phyloP scores from a whole-genome alignment of 2,329 filamentous ascomycete species.

The Fusarium annulatum region DNA sequence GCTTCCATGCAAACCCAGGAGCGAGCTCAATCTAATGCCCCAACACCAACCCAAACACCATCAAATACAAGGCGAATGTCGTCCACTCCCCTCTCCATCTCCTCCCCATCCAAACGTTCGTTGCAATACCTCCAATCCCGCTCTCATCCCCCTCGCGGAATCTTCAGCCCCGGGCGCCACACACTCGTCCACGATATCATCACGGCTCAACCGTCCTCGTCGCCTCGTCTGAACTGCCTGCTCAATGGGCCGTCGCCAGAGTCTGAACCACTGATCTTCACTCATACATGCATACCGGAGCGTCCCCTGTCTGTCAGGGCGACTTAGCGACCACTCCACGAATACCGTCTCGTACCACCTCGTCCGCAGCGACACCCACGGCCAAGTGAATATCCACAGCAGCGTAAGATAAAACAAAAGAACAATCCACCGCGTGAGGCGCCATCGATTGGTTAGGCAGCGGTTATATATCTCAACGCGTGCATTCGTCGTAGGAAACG shows the following conservation, averaged over 20 bases:
- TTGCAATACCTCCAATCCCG: constrained; percentile 63
- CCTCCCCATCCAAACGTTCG: constrained; percentile 65
- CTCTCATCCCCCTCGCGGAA: constrained; percentile 59
- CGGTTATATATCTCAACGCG: constrained; percentile 72
- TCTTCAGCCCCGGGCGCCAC: constrained; percentile 51
- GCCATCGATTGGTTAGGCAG: constrained; percentile 71
- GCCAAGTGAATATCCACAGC: constrained; percentile 77
- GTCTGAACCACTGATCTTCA: constrained; percentile 70
- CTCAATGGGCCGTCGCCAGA: constrained; percentile 70
- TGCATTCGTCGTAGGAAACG: constrained; percentile 68
- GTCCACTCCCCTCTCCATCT: constrained; percentile 13
- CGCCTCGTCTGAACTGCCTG: constrained; percentile 68
- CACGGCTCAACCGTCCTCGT: constrained; percentile 66
- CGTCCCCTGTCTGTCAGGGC: constrained; percentile 44
- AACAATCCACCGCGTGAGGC: constrained; percentile 70
- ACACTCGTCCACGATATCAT: constrained; percentile 61
- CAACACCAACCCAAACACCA: background rate
- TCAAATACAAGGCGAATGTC: constrained; percentile 15
- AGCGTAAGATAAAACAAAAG: constrained; percentile 75
- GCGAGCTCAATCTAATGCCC: background rate
- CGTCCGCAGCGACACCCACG: constrained; percentile 74
- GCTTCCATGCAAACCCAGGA: constrained; percentile 27
- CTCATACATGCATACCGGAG: constrained; percentile 64
- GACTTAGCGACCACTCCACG: constrained; percentile 64
- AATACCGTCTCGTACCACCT: constrained; percentile 73